phyloP scores from a whole-genome alignment of 129 eudicot genomes.

The Artemisia tridentata region DNA sequence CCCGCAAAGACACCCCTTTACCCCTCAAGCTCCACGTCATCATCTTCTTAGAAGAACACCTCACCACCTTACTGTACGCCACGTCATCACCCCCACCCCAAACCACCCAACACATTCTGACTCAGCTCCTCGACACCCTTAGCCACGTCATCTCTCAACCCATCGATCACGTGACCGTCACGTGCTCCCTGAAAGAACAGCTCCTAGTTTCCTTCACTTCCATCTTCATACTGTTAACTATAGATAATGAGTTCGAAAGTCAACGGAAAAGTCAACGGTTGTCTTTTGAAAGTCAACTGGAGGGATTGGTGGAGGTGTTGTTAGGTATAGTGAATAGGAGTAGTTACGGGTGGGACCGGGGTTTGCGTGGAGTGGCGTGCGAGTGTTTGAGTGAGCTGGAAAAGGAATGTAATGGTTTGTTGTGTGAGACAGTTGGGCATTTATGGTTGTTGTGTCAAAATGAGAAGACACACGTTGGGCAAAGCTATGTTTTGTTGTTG shows the following conservation, averaged over 20 bases:
- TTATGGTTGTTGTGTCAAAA: constrained; percentile 76
- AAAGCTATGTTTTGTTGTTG: constrained; percentile 65
- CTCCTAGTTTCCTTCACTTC: constrained; percentile 59
- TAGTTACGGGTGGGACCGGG: constrained; percentile 69
- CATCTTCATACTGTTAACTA: constrained; percentile 32
- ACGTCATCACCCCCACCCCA: too few relatives aligned
- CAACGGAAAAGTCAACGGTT: constrained; percentile 1
- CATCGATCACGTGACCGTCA: constrained; percentile 46
- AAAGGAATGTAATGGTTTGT: constrained; percentile 60
- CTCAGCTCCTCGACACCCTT: constrained; percentile 55
- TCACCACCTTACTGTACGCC: too few relatives aligned
- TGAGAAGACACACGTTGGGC: constrained; percentile 80
- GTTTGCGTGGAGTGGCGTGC: constrained; percentile 61
- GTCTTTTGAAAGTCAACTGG: constrained; percentile 27
- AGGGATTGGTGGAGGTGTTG: constrained; percentile 66
- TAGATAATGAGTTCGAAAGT: background rate
- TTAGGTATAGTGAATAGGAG: constrained; percentile 72
- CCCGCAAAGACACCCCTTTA: too few relatives aligned
- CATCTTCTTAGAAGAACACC: too few relatives aligned
- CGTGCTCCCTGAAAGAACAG: constrained; percentile 66
- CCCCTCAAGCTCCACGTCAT: too few relatives aligned
- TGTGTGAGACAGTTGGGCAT: constrained; percentile 60
- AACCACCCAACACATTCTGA: constrained; percentile 11
- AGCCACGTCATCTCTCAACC: constrained; percentile 60
- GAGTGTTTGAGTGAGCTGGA: constrained; percentile 89